Base-by-base conservation (phyloP, 257 asterid species). In the Salvia rosmarinus region DNA sequence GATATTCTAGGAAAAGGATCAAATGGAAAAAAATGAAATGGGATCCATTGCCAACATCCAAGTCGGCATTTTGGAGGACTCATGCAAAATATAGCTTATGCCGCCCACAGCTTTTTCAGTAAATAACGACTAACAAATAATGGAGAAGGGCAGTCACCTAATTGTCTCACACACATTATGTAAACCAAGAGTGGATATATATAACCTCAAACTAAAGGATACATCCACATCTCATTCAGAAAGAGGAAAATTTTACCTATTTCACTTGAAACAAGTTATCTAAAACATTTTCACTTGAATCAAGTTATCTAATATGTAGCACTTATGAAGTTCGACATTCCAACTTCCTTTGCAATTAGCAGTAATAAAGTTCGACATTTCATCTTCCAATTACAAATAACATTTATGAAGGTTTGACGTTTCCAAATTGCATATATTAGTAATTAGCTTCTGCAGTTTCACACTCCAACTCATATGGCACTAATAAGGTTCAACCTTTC, bases 251-350 rank as follows among this genome's bases (percentile, higher is more conserved):
- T 3, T 6, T 25, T 25, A 3, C 30, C 1, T 25, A 1, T 25
- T 21, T 21, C 14, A 34, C 72, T 67, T 59, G 51, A 44, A 59
- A 37, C 44, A 68, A 68, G 44, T 3, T 6, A 42, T 21, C 37
- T 4, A 23, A 19, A 32, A 16, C 1, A 32, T 6, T 49, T 49
- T n/a, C 0, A 25, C n/a, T 59, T 60, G 19, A 71, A 17, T 17
- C 64, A 71, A 49, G 70, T 64, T n/a, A 73, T 56, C 56, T 46
- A 25, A 4, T 6, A 56, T 43, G 8, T 10, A 37, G 60, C 52
- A 21, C 28, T 9, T 32, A 30, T 58, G 42, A 39, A 49, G 12
- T 65, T 61, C 13, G 3, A 55, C 67, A 30, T 9, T 37, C 14
- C 8, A 2, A 5, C 9, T 37, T n/a, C 44, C 44, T 2, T 17